Percentiles rank a stretch among this genome's conserved stretches.
Conservation (phyloP, 768 basidiomycete species). For the Lenzites betulinus region DNA sequence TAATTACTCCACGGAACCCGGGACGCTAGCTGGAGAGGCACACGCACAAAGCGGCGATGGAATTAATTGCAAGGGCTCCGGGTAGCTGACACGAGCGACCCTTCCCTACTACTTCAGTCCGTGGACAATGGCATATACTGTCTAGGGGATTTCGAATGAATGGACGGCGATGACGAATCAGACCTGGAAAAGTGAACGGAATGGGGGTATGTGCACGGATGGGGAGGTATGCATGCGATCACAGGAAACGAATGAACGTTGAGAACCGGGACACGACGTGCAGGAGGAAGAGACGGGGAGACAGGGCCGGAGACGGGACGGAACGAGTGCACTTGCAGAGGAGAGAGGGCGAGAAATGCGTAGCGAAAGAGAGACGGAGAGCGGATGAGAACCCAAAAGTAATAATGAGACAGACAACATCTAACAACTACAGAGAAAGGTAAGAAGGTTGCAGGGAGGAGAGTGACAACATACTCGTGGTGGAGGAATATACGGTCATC, state of each 20-base stretch:
- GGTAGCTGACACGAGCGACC: not conserved
- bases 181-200: not conserved
- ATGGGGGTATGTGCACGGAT: conserved; percentile 20
- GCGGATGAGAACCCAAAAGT: not conserved
- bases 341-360: not conserved
- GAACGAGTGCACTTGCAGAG: not conserved
- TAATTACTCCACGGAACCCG: not conserved
- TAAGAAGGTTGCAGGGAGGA: conserved; percentile 3
- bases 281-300: not conserved
- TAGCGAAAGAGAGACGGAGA: not conserved
- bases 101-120: not conserved
- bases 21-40: not conserved
- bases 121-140: not conserved
- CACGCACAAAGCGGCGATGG: not conserved
- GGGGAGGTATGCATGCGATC: conserved; percentile 17
- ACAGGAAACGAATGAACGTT: not conserved
- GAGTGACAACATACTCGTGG: not conserved
- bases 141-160: conserved; percentile 2
- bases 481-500: not conserved
- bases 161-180: conserved; percentile 1
- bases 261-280: not conserved
- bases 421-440: conserved; percentile 7
- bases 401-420: conserved; percentile 21
- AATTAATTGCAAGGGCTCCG: not conserved
- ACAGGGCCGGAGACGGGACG: not conserved